Evolutionary conservation across 495 filamentous ascomycete species (phyloP).

Genomic region (Neurospora sp.): DNA sequence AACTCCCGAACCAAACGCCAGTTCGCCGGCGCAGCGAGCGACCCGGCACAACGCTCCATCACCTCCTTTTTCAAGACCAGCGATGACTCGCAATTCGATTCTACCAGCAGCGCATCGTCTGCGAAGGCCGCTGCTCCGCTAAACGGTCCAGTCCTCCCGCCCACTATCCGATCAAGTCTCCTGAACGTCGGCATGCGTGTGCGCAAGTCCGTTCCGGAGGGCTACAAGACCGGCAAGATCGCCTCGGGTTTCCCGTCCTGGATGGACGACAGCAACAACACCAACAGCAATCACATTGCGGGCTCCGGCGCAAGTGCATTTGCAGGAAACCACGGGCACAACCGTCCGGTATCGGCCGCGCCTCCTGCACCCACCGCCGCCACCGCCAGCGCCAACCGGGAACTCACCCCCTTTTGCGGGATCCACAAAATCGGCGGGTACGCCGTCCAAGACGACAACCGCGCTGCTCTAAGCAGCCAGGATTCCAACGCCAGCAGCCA

Average conservation of each 20-base stretch:
- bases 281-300: not conserved
- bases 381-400: slow-evolving; percentile 20
- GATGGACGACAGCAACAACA: slow-evolving; percentile 19
- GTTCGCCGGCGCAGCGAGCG: slow-evolving; percentile 41
- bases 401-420: slow-evolving; percentile 70
- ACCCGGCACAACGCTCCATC: slow-evolving; percentile 39
- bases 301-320: not conserved
- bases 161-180: slow-evolving; percentile 62
- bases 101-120: not conserved
- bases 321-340: slow-evolving; percentile 11
- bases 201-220: slow-evolving; percentile 82
- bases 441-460: slow-evolving; percentile 27
- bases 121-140: slow-evolving; percentile 12
- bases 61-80: slow-evolving; percentile 34
- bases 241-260: slow-evolving; percentile 37
- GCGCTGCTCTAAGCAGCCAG: slow-evolving; percentile 28
- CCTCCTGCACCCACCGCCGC: slow-evolving; percentile 6
- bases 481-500: slow-evolving; percentile 22
- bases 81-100: slow-evolving; percentile 4
- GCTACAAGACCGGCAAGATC: slow-evolving; percentile 66
- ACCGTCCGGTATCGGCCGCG: not conserved
- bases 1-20: slow-evolving; percentile 37
- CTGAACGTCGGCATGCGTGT: slow-evolving; percentile 87
- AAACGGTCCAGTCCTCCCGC: slow-evolving; percentile 45
- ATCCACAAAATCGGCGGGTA: slow-evolving; percentile 54